Evolutionary conservation across 2,329 filamentous ascomycete genomes (phyloP).

Genomic region (Xylariaceae sp.): DNA sequence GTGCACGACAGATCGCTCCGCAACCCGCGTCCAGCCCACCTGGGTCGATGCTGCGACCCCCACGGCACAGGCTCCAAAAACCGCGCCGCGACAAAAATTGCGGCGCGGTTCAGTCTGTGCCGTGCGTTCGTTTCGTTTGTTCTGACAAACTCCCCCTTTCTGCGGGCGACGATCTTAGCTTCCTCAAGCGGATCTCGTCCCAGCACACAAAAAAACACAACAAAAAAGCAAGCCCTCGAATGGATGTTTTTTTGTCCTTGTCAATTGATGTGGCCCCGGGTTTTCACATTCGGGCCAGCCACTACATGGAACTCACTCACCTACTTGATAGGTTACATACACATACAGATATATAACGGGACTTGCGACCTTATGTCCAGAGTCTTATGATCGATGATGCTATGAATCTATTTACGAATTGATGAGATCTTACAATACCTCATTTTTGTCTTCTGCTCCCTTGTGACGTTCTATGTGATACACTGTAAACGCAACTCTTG

Average conservation of each 20-base stretch:
- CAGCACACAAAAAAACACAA: slow-evolving; percentile 16
- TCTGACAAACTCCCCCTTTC: slow-evolving; percentile 15
- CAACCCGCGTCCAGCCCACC: slow-evolving; percentile 34
- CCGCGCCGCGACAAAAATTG: neutral
- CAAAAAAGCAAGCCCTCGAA: slow-evolving; percentile 21
- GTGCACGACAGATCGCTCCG: slow-evolving; percentile 13
- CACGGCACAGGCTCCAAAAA: slow-evolving; percentile 29
- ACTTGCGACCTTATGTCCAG: neutral
- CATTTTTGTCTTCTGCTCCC: neutral
- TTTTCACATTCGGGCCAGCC: slow-evolving; percentile 9
- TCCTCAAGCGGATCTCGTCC: slow-evolving; percentile 1
- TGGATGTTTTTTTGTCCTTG: slow-evolving; percentile 4
- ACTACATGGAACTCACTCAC: neutral
- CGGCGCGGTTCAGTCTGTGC: slow-evolving; percentile 13
- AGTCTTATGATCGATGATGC: slow-evolving; percentile 15
- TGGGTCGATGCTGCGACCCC: slow-evolving; percentile 53
- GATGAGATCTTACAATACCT: neutral
- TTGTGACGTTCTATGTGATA: neutral
- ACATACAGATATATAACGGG: neutral
- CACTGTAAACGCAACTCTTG: too few relatives aligned
- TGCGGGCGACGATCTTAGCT: slow-evolving; percentile 13
- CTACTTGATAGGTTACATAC: neutral
- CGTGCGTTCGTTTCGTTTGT: slow-evolving; percentile 32
- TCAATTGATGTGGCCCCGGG: slow-evolving; percentile 8
- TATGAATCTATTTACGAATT: slow-evolving; percentile 19